Conservation (phyloP, 805 yeast genomes). For the Candida maesae region DNA sequence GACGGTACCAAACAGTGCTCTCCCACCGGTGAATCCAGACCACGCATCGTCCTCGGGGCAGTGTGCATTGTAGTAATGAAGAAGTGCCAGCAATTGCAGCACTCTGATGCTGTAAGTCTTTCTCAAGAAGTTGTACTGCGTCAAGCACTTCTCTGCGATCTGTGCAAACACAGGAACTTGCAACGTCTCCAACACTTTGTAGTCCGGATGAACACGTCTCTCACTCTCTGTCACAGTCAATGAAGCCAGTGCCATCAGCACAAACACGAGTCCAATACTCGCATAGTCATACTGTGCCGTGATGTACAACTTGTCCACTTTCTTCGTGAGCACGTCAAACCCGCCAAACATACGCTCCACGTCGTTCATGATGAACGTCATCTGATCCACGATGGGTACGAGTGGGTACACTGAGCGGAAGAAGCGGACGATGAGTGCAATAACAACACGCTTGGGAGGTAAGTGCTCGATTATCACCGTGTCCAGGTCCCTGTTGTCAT, state of each 20-base stretch:
- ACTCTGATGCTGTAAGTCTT: conserved; percentile 41
- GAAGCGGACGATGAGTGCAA: conserved; percentile 19
- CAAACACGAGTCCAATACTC: conserved; percentile 16
- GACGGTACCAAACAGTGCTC: conserved; percentile 41
- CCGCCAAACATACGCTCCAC: conserved; percentile 14
- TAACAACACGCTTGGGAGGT: conserved; percentile 15
- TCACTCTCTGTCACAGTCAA: conserved; percentile 18
- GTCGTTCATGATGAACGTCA: conserved; percentile 12
- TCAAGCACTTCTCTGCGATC: conserved; percentile 36
- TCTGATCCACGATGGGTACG: conserved; percentile 24
- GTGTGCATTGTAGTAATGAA: conserved; percentile 42
- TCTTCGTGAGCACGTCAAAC: background rate
- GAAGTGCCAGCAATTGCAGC: conserved; percentile 46
- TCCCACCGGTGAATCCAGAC: conserved; percentile 44
- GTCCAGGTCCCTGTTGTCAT: conserved; percentile 1
- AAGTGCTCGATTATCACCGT: conserved; percentile 11
- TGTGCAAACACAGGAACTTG: conserved; percentile 6
- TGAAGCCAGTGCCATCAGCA: conserved; percentile 20
- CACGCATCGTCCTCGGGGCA: conserved; percentile 58
- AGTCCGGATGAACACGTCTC: conserved; percentile 6
- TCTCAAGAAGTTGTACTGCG: conserved; percentile 44
- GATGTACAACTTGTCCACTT: conserved; percentile 2
- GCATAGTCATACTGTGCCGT: conserved; percentile 17
- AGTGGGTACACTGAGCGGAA: conserved; percentile 24
- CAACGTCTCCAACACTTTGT: conserved; percentile 1